phyloP scores from a whole-genome alignment of 495 filamentous ascomycete genomes.

The Tuber aestivum region DNA sequence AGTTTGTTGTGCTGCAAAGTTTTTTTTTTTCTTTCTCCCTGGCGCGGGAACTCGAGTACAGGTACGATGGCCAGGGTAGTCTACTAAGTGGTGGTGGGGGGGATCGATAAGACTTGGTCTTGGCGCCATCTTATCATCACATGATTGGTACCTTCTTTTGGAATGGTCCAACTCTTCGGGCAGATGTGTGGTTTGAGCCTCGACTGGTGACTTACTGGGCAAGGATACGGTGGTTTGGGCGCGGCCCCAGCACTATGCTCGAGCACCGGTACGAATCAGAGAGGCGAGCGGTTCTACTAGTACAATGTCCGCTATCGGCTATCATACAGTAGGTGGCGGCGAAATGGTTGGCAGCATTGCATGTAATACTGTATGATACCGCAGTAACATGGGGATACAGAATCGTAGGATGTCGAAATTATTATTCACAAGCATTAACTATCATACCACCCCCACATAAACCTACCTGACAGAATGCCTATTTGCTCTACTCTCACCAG shows the following conservation, averaged over 20 bases:
- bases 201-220: too few relatives aligned
- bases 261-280: neutral
- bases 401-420: neutral
- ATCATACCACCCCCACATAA: neutral
- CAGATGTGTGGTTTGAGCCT: too few relatives aligned
- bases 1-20: too few relatives aligned
- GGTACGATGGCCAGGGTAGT: too few relatives aligned
- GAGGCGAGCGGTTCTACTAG: neutral
- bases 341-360: neutral
- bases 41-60: too few relatives aligned
- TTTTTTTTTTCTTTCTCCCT: neutral
- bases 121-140: too few relatives aligned
- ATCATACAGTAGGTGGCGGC: too few relatives aligned
- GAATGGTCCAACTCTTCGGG: too few relatives aligned
- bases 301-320: neutral
- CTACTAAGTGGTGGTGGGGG: too few relatives aligned
- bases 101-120: too few relatives aligned
- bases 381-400: neutral
- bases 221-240: neutral
- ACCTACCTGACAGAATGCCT: neutral
- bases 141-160: too few relatives aligned
- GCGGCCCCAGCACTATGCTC: neutral
- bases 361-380: neutral
- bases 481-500: neutral
- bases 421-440: neutral